Evolutionary conservation across 768 basidiomycete species (phyloP).

Genomic region (Gautieria morchelliformis): DNA sequence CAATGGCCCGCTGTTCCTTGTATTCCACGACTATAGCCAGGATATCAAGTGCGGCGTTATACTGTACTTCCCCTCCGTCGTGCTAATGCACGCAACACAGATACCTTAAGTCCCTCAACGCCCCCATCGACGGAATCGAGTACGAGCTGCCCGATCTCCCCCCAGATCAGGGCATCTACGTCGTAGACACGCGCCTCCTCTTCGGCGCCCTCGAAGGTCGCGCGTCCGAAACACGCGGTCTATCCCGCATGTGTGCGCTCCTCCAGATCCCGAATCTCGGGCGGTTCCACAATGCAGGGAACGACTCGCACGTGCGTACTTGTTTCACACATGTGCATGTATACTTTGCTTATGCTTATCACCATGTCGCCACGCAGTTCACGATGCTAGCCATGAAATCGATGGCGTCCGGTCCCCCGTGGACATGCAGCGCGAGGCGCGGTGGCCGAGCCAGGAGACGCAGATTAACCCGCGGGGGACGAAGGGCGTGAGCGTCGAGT

Average conservation of each 20-base stretch:
- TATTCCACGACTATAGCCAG: slow-evolving; percentile 71
- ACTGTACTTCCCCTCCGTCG: too few species aligned
- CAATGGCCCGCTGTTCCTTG: slow-evolving; percentile 58
- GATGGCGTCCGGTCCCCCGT: slow-evolving; percentile 71
- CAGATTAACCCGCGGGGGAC: slow-evolving; percentile 1
- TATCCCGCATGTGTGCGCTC: slow-evolving; percentile 54
- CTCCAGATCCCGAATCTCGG: slow-evolving; percentile 44
- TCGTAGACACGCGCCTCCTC: slow-evolving; percentile 66
- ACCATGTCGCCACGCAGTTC: slow-evolving; percentile 35
- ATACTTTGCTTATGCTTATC: neutral
- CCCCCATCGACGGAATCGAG: slow-evolving; percentile 41
- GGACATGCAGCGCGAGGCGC: slow-evolving; percentile 65
- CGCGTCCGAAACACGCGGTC: slow-evolving; percentile 38
- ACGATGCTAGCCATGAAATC: slow-evolving; percentile 54
- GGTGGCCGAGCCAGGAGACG: slow-evolving; percentile 56
- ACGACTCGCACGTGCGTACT: slow-evolving; percentile 65
- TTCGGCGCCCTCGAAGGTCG: slow-evolving; percentile 69
- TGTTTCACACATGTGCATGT: slow-evolving; percentile 1
- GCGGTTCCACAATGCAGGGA: slow-evolving; percentile 75
- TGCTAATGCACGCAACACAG: slow-evolving; percentile 22
- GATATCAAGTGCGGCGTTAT: slow-evolving; percentile 72
- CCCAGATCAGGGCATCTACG: slow-evolving; percentile 45
- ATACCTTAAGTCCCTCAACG: slow-evolving; percentile 46
- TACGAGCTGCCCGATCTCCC: slow-evolving; percentile 48
- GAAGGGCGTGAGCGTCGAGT: slow-evolving; percentile 7